phyloP scores from a whole-genome alignment of 2,329 filamentous ascomycete species.

The Aspergillus amoenus region DNA sequence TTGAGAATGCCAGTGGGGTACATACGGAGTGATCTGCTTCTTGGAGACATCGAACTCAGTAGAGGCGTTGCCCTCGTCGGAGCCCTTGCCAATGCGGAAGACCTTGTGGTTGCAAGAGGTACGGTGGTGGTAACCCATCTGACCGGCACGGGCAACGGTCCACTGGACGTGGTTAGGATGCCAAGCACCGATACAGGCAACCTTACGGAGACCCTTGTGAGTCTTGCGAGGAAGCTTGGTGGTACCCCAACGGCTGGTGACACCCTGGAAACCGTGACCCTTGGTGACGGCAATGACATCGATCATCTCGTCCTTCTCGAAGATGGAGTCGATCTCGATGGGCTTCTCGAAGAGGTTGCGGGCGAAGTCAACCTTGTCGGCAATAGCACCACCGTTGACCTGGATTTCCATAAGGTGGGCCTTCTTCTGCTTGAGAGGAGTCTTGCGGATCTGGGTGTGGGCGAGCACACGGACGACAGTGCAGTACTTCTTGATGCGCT shows the following conservation, averaged over 20 bases:
- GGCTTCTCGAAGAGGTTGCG: conserved; percentile 99
- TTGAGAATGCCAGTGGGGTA: neutral
- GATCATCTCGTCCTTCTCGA: conserved; percentile 99
- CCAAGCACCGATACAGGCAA: conserved; percentile 99
- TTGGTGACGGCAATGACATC: conserved; percentile 99
- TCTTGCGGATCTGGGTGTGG: conserved; percentile 99
- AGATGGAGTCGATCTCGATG: conserved; percentile 87
- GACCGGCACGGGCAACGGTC: conserved; percentile 99
- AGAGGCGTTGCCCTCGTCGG: conserved; percentile 86
- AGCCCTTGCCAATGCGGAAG: conserved; percentile 95
- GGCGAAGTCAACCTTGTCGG: conserved; percentile 96
- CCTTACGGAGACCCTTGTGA: conserved; percentile 99
- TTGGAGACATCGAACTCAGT: conserved; percentile 97
- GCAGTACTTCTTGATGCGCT: conserved; percentile 99
- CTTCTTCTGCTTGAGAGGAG: conserved; percentile 99
- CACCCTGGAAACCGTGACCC: conserved; percentile 98
- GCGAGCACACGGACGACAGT: conserved; percentile 98
- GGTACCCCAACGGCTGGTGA: conserved; percentile 97
- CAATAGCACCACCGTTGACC: conserved; percentile 93
- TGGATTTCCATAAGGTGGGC: conserved; percentile 99
- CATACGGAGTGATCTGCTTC: conserved; percentile 99
- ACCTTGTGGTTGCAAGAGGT: conserved; percentile 99
- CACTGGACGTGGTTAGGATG: conserved; percentile 99
- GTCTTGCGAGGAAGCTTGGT: conserved; percentile 99
- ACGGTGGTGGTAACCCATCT: conserved; percentile 99